These are phyloP conservation scores for Inosperma sp. DNA, from an alignment of 768 basidiomycete species.

Conservation along the genomic window DNA sequence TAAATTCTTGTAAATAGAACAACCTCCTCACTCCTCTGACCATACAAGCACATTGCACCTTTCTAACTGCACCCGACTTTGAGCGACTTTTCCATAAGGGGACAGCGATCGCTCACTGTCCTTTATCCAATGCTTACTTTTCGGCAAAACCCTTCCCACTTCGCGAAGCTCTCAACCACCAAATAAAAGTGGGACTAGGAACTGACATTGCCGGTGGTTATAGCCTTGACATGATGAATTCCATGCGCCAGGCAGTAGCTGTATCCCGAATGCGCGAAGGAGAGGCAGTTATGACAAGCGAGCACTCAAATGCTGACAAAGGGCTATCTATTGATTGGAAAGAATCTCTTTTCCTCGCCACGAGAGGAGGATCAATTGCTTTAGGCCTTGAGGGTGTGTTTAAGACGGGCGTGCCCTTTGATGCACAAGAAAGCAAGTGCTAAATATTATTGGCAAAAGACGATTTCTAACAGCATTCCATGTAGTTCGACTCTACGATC, in stretches of 20 bases:
- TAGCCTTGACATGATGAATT: slow-evolving; percentile 66
- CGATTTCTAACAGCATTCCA: background rate
- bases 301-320: background rate
- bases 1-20: slow-evolving; percentile 38
- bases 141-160: slow-evolving; percentile 65
- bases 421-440: slow-evolving; percentile 68
- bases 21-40: slow-evolving; percentile 59
- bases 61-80: slow-evolving; percentile 52
- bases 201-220: slow-evolving; percentile 88
- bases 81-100: slow-evolving; percentile 43
- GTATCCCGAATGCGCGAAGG: slow-evolving; percentile 69
- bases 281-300: slow-evolving; percentile 27
- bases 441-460: background rate
- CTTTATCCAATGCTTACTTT: slow-evolving; percentile 86
- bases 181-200: slow-evolving; percentile 74
- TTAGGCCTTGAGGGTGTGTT: slow-evolving; percentile 63
- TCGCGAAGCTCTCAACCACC: slow-evolving; percentile 61
- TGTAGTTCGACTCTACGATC: slow-evolving; percentile 47
- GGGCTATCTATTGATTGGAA: slow-evolving; percentile 69
- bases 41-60: slow-evolving; percentile 88
- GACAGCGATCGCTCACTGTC: slow-evolving; percentile 79
- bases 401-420: slow-evolving; percentile 59
- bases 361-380: slow-evolving; percentile 70
- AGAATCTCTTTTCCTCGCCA: slow-evolving; percentile 77
- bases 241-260: slow-evolving; percentile 76